A percentile compares a stretch with the other conserved stretches of the same genome.
phyloP scores from a whole-genome alignment of 2,329 filamentous ascomycete genomes.

The Rosellinia necatrix region DNA sequence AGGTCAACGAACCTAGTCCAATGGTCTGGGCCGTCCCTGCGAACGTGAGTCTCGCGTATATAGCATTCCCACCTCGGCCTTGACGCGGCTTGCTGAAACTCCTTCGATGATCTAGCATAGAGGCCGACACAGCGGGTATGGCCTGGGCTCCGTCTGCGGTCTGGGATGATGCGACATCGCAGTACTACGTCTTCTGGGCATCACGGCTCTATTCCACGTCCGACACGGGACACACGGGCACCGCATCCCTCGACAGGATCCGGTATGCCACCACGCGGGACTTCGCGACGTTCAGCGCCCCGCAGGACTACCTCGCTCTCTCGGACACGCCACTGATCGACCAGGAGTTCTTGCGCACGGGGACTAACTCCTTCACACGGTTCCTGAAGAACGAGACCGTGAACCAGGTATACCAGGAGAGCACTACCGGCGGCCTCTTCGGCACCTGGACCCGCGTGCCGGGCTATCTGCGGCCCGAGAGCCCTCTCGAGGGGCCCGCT shows the following conservation, averaged over 20 bases:
- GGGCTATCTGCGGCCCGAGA: conserved; percentile 41
- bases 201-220: conserved; percentile 48
- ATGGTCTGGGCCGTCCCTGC: conserved; percentile 39
- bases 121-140: conserved; percentile 44
- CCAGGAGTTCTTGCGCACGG: conserved; percentile 50
- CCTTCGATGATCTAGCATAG: conserved; percentile 34
- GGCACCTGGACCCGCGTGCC: conserved; percentile 50
- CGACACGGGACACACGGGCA: conserved; percentile 52
- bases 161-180: conserved; percentile 41
- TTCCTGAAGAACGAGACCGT: conserved; percentile 57
- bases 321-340: conserved; percentile 53
- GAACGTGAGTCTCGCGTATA: conserved; percentile 31
- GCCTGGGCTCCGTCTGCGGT: conserved; percentile 46
- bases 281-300: conserved; percentile 52
- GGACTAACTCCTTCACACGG: conserved; percentile 45
- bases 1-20: conserved; percentile 43
- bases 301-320: conserved; percentile 50
- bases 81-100: background rate
- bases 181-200: conserved; percentile 56
- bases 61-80: too few relatives aligned
- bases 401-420: conserved; percentile 54
- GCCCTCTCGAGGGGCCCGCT: conserved; percentile 45
- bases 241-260: conserved; percentile 47
- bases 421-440: conserved; percentile 50
- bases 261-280: conserved; percentile 57